These are phyloP conservation scores for Ceratocystiopsis minuta DNA, from an alignment of 2,329 filamentous ascomycete species.

Conservation along the genomic window DNA sequence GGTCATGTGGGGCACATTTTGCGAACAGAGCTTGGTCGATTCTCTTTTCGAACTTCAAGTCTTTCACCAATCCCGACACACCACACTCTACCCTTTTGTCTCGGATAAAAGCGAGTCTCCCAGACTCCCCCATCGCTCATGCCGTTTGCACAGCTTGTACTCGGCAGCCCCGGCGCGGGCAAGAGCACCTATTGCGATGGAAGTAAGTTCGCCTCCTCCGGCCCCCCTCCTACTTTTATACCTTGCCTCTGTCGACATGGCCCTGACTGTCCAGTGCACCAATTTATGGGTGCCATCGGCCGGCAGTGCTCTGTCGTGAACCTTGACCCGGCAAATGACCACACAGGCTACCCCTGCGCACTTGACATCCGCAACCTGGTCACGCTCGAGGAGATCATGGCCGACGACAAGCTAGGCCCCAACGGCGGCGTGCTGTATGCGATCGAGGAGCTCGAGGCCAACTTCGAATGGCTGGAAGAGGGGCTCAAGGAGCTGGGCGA, in stretches of 20 bases:
- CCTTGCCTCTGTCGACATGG: neutral
- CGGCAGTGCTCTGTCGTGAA: constrained; percentile 91
- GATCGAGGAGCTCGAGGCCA: constrained; percentile 84
- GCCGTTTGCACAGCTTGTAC: constrained; percentile 59
- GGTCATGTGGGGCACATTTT: too few relatives aligned
- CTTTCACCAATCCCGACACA: too few relatives aligned
- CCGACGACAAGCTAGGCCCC: constrained; percentile 71
- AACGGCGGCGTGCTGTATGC: constrained; percentile 90
- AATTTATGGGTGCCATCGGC: constrained; percentile 91
- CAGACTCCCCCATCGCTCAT: constrained; percentile 16
- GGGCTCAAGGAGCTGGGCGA: constrained; percentile 65
- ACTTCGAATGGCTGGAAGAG: constrained; percentile 79
- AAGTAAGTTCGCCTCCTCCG: constrained; percentile 29
- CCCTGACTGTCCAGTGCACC: constrained; percentile 46
- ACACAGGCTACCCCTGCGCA: constrained; percentile 71
- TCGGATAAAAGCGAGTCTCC: too few relatives aligned
- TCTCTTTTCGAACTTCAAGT: too few relatives aligned
- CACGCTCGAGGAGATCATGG: constrained; percentile 89
- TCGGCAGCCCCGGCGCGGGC: constrained; percentile 86
- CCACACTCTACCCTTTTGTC: too few relatives aligned
- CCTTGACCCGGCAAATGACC: constrained; percentile 91
- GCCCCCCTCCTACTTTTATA: neutral
- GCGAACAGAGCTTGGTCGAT: too few relatives aligned
- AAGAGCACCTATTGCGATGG: constrained; percentile 99
- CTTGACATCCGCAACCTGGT: constrained; percentile 81